Conservation (phyloP, 768 basidiomycete species). For the Butyriboletus loyo region DNA sequence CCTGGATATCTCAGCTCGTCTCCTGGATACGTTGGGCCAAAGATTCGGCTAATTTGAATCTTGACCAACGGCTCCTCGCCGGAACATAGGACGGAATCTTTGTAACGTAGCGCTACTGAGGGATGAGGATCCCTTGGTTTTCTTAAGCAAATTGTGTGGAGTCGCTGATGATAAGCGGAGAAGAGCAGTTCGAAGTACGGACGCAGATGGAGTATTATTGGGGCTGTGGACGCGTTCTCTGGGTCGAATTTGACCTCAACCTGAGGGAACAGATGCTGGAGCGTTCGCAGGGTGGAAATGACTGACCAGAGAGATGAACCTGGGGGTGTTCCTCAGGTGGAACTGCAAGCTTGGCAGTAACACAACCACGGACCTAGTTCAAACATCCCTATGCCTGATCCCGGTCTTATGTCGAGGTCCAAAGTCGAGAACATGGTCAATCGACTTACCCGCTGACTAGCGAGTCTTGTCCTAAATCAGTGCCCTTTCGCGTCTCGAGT, state of each 20-base stretch:
- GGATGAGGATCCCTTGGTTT: slow-evolving; percentile 65
- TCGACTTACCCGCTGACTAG: no score
- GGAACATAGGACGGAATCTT: slow-evolving; percentile 60
- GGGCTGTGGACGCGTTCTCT: slow-evolving; percentile 64
- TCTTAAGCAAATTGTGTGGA: slow-evolving; percentile 74
- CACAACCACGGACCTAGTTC: slow-evolving; percentile 53
- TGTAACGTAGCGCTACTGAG: slow-evolving; percentile 66
- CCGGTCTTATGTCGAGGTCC: slow-evolving; percentile 75
- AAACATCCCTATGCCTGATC: slow-evolving; percentile 72
- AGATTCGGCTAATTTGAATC: slow-evolving; percentile 64
- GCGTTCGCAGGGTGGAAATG: slow-evolving; percentile 61
- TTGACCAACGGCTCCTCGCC: slow-evolving; percentile 57
- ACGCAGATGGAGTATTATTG: slow-evolving; percentile 72
- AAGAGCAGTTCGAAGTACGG: slow-evolving; percentile 86
- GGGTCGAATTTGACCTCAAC: slow-evolving; percentile 83
- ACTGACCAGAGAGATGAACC: slow-evolving; percentile 79
- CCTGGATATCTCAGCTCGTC: slow-evolving; percentile 81
- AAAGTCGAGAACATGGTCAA: slow-evolving; percentile 60
- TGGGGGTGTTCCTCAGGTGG: slow-evolving; percentile 25
- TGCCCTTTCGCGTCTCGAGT: neutral
- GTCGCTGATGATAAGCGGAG: slow-evolving; percentile 72
- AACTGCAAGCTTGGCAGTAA: neutral
- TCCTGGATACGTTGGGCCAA: slow-evolving; percentile 81
- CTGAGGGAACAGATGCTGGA: slow-evolving; percentile 71
- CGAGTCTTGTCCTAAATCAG: slow-evolving; percentile 15